These are phyloP conservation scores for Lentinula guzmanii DNA, from an alignment of 768 basidiomycete species.

Conservation along the genomic window DNA sequence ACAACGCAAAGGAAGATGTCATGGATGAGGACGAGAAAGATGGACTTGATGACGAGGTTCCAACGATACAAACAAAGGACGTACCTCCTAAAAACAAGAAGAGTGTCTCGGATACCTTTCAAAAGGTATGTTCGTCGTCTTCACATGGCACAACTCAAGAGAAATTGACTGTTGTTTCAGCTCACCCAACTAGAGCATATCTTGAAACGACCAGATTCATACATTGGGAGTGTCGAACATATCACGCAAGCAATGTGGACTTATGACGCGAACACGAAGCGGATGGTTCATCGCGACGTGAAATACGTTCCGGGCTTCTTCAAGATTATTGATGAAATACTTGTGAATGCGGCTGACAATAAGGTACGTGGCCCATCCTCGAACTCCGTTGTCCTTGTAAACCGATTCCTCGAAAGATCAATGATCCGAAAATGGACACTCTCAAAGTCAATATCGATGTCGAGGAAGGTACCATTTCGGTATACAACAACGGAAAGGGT, in stretches of 20 bases:
- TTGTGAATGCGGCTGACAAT: constrained; percentile 99
- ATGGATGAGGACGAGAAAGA: constrained; percentile 28
- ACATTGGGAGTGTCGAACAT: constrained; percentile 94
- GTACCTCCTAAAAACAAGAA: constrained; percentile 60
- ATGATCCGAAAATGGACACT: constrained; percentile 86
- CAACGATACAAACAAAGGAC: constrained; percentile 21
- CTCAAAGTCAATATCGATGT: constrained; percentile 85
- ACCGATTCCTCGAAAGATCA: constrained; percentile 54
- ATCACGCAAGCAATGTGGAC: constrained; percentile 91
- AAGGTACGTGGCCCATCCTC: constrained; percentile 57
- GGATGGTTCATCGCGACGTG: constrained; percentile 77
- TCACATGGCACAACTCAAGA: background rate
- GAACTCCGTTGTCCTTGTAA: background rate
- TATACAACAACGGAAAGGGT: constrained; percentile 92
- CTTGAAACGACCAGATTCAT: constrained; percentile 86
- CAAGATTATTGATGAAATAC: constrained; percentile 99
- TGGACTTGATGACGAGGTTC: constrained; percentile 27
- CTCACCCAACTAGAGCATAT: constrained; percentile 94
- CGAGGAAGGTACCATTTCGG: constrained; percentile 81
- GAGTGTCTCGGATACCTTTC: constrained; percentile 86
- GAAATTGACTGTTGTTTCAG: constrained; percentile 32
- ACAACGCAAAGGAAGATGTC: constrained; percentile 47
- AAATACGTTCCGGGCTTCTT: constrained; percentile 96
- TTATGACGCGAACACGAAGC: constrained; percentile 76
- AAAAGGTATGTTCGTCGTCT: constrained; percentile 52